phyloP scores from a whole-genome alignment of 441 rosid species.

The Macaranga tanarius region DNA sequence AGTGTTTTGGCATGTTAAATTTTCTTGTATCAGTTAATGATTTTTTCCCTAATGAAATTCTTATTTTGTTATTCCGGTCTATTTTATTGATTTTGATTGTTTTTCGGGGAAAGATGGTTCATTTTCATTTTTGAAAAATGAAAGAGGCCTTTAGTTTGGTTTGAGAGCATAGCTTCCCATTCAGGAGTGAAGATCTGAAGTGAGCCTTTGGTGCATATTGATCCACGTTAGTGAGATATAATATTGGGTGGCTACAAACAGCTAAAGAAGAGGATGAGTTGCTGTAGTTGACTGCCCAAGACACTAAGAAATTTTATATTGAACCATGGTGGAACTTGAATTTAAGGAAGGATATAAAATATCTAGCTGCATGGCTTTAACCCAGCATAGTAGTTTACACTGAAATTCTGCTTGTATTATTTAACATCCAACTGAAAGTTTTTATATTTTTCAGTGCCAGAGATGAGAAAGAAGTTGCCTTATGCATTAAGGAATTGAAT shows the following conservation, averaged over 20 bases:
- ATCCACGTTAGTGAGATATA: background rate
- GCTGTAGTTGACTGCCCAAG: too few species aligned
- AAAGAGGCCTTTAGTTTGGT: background rate
- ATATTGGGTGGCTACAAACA: background rate
- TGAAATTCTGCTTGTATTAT: background rate
- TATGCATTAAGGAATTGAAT: conserved; percentile 82
- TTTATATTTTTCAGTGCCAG: conserved; percentile 58
- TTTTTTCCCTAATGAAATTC: background rate
- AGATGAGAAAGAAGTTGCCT: conserved; percentile 86
- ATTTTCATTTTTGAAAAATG: background rate
- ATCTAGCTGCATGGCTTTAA: background rate
- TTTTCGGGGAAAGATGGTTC: background rate
- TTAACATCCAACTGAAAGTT: background rate
- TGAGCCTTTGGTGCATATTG: background rate
- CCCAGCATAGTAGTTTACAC: background rate
- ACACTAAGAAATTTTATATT: background rate
- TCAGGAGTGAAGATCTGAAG: background rate
- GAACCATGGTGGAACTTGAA: background rate
- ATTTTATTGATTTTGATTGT: background rate
- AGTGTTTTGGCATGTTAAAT: background rate
- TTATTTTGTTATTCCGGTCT: background rate
- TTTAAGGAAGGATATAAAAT: background rate
- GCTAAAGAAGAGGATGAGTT: background rate
- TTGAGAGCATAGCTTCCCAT: background rate
- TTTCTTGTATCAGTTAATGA: background rate